Conservation (phyloP, 1,284 basidiomycete genomes). For the Ustilago trichophora region DNA sequence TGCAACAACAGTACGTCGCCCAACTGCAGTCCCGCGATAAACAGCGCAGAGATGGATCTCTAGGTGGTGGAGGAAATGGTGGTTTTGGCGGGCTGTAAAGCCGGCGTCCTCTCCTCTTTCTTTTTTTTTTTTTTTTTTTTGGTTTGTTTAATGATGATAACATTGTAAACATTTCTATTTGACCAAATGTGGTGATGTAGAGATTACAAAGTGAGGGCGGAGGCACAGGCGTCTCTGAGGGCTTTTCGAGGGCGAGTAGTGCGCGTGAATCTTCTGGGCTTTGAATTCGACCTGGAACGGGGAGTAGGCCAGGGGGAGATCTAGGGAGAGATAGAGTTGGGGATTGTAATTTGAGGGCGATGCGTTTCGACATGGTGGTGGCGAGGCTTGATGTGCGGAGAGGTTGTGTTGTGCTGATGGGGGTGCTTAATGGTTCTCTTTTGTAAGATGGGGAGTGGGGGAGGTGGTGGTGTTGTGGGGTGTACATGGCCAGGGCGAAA, state of each 20-base stretch:
- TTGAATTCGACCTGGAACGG: constrained; percentile 1
- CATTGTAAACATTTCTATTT: no score
- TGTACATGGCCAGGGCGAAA: constrained; percentile 48
- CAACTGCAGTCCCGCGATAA: constrained; percentile 18
- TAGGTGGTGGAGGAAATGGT: neutral
- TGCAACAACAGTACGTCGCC: constrained; percentile 19
- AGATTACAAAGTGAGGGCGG: constrained; percentile 2
- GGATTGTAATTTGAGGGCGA: constrained; percentile 27
- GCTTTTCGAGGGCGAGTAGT: constrained; percentile 42
- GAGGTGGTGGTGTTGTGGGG: neutral
- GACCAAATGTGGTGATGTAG: neutral
- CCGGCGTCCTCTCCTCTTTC: no score
- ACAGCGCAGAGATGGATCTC: constrained; percentile 6
- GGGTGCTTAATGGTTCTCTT: constrained; percentile 1
- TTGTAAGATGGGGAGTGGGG: neutral
- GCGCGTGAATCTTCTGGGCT: constrained; percentile 34
- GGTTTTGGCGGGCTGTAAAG: constrained; percentile 25
- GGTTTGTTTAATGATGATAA: no score
- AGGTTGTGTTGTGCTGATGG: constrained; percentile 1
- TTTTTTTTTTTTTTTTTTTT: neutral
- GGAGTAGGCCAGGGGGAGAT: constrained; percentile 25
- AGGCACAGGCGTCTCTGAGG: constrained; percentile 22
- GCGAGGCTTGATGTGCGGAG: constrained; percentile 15
- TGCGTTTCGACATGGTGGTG: constrained; percentile 17
- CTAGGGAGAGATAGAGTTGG: constrained; percentile 50